Evolutionary conservation across 2,329 filamentous ascomycete species (phyloP).

Genomic region (Monosporascus sp.): DNA sequence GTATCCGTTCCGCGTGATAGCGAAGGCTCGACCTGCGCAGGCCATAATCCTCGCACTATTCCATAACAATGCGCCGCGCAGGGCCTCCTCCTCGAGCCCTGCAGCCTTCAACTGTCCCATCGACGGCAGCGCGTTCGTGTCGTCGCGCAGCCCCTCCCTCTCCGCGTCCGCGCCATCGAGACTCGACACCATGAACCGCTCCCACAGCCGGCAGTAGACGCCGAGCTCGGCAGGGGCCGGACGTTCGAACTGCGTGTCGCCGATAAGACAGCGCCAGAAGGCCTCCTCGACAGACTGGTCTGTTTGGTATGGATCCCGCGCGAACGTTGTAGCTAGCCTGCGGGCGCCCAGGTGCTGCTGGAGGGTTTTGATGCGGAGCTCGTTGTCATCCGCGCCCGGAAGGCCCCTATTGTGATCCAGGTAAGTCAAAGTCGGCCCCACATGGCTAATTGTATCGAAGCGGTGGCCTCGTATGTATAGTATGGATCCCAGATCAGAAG

Average conservation of each 20-base stretch:
- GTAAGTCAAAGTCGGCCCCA: background rate
- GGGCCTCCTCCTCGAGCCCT: background rate
- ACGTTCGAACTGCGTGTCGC: background rate
- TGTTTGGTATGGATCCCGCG: background rate
- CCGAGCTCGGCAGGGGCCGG: background rate
- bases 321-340: background rate
- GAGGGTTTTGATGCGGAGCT: background rate
- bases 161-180: background rate
- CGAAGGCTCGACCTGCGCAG: background rate
- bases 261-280: background rate
- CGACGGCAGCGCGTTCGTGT: background rate
- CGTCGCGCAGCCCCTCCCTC: background rate
- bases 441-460: background rate
- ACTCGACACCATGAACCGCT: background rate
- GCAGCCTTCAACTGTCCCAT: background rate
- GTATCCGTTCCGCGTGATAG: background rate
- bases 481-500: background rate
- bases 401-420: background rate
- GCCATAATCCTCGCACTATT: background rate
- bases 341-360: background rate
- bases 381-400: background rate
- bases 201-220: background rate
- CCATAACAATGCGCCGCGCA: background rate
- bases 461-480: background rate
- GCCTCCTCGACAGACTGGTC: background rate